phyloP scores from a whole-genome alignment of 805 yeast genomes.

The Limtongozyma cylindracea region DNA sequence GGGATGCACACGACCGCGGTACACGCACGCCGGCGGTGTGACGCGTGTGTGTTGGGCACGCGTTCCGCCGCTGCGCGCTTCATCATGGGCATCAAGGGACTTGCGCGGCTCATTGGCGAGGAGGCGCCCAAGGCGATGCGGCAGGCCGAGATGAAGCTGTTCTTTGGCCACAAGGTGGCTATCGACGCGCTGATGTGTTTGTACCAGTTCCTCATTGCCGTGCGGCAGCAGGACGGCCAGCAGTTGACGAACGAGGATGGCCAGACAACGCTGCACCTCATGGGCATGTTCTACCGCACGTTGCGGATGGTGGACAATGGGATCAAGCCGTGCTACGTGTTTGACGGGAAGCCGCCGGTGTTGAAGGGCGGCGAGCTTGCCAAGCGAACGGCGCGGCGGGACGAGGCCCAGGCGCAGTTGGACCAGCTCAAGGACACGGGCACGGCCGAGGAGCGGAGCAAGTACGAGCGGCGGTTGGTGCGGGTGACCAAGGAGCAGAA shows the following conservation, averaged over 20 bases:
- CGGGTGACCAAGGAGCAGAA: conserved; percentile 76
- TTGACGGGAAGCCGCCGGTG: conserved; percentile 95
- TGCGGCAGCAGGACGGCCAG: conserved; percentile 91
- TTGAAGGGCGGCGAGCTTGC: conserved; percentile 82
- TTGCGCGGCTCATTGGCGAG: conserved; percentile 69
- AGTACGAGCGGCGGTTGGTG: conserved; percentile 70
- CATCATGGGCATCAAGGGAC: conserved; percentile 12
- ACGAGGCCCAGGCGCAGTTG: conserved; percentile 56
- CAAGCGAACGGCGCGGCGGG: conserved; percentile 58
- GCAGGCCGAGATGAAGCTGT: conserved; percentile 56
- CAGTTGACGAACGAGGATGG: conserved; percentile 76
- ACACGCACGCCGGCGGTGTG: too few relatives aligned
- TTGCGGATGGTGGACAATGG: conserved; percentile 75
- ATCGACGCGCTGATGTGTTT: conserved; percentile 93
- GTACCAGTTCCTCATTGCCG: conserved; percentile 89
- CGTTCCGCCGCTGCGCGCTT: too few relatives aligned
- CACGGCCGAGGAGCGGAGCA: conserved; percentile 47
- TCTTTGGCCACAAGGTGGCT: conserved; percentile 92
- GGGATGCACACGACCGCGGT: too few relatives aligned
- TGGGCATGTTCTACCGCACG: conserved; percentile 93
- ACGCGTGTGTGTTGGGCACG: too few relatives aligned
- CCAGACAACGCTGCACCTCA: conserved; percentile 75
- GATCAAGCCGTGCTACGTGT: conserved; percentile 89
- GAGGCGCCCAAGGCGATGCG: conserved; percentile 70
- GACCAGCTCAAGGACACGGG: conserved; percentile 63